These are phyloP conservation scores for Pisolithus tinctorius DNA, from an alignment of 768 basidiomycete species.

Conservation along the genomic window DNA sequence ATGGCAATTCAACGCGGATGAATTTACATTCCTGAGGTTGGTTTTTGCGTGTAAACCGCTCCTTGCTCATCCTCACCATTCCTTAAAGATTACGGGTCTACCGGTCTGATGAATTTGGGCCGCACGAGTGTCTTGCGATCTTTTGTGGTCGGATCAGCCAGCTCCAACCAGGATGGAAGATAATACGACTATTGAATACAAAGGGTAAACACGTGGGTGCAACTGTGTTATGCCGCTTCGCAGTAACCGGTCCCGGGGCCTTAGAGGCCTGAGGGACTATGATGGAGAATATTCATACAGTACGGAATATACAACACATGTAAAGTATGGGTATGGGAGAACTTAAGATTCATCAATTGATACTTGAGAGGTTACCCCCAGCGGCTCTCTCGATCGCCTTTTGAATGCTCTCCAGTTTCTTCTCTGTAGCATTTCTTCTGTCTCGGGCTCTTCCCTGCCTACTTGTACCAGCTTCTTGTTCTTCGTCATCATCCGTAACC, in stretches of 20 bases:
- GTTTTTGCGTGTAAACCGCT: conserved; percentile 4
- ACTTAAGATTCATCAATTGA: conserved; percentile 14
- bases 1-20: conserved; percentile 46
- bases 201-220: conserved; percentile 36
- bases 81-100: conserved; percentile 5
- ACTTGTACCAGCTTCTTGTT: conserved; percentile 13
- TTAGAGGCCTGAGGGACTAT: not conserved
- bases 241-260: not conserved
- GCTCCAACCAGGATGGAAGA: conserved; percentile 41
- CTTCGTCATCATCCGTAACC: conserved; percentile 24
- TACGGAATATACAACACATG: not conserved
- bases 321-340: not conserved
- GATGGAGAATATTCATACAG: too few species aligned
- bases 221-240: conserved; percentile 25
- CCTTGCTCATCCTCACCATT: not conserved
- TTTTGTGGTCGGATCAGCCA: conserved; percentile 48
- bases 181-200: conserved; percentile 44
- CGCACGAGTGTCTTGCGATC: conserved; percentile 39
- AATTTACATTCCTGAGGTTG: conserved; percentile 48
- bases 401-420: conserved; percentile 39
- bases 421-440: conserved; percentile 23
- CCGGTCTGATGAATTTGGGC: conserved; percentile 36
- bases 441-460: conserved; percentile 13
- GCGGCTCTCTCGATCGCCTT: conserved; percentile 58
- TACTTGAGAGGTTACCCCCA: conserved; percentile 45